Conservation (phyloP, 345 rosid species). For the Lagerstroemia speciosa region DNA sequence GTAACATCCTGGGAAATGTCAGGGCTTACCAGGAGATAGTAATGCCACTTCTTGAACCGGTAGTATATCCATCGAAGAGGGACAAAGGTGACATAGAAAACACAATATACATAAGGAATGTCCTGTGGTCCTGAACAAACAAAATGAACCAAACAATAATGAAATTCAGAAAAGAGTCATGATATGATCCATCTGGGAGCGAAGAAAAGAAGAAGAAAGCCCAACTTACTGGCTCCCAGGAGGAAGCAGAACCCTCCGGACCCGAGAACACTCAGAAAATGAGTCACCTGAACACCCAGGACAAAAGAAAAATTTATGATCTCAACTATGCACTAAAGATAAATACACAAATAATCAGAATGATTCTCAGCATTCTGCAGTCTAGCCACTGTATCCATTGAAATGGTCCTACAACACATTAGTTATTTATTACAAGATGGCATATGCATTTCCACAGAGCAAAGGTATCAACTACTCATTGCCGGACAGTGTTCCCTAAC, state of each 20-base stretch:
- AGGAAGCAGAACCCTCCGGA: conserved; percentile 91
- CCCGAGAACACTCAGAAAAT: conserved; percentile 83
- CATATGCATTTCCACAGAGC: not conserved
- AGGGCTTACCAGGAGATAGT: conserved; percentile 80
- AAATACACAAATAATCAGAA: not conserved
- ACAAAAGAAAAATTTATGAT: not conserved
- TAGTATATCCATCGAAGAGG: conserved; percentile 98
- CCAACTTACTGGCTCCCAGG: conserved; percentile 78
- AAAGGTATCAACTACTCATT: not conserved
- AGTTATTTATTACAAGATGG: not conserved
- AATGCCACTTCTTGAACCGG: conserved; percentile 95
- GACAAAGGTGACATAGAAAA: conserved; percentile 72
- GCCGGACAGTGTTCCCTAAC: not conserved
- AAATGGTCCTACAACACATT: not conserved
- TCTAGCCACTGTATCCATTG: not conserved
- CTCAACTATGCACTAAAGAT: not conserved
- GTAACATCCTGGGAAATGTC: not conserved
- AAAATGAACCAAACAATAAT: not conserved
- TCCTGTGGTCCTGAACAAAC: conserved; percentile 71
- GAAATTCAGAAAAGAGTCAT: not conserved
- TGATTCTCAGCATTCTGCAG: not conserved
- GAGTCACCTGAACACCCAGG: conserved; percentile 53
- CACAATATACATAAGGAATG: conserved; percentile 71
- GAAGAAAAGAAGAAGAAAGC: not conserved
- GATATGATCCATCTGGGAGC: not conserved